These are phyloP conservation scores for Ganoderma multipileum DNA, from an alignment of 1,284 basidiomycete species.

Conservation along the genomic window DNA sequence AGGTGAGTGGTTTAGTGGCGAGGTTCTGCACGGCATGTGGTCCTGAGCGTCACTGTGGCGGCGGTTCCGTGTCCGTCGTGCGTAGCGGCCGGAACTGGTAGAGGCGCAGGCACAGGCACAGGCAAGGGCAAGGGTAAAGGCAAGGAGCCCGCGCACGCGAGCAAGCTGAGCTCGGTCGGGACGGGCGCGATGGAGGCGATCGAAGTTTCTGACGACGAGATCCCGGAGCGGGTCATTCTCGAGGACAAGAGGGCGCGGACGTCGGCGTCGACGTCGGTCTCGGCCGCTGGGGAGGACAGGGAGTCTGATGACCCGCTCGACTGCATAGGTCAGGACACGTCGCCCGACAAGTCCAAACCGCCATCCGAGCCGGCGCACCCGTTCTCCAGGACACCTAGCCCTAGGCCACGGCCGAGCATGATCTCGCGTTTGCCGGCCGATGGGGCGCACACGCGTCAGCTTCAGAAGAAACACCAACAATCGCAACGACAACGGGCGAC, in stretches of 20 bases:
- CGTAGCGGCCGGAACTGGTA: neutral
- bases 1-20: conserved; percentile 21
- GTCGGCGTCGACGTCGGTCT: neutral
- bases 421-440: conserved; percentile 16
- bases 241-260: neutral
- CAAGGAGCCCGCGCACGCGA: neutral
- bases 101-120: conserved; percentile 15
- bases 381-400: neutral
- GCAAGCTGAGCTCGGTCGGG: neutral
- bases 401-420: neutral
- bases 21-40: neutral
- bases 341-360: neutral
- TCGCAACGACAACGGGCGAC: neutral
- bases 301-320: conserved; percentile 22
- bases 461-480: neutral
- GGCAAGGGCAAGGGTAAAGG: conserved; percentile 14
- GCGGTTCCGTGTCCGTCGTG: neutral
- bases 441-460: conserved; percentile 11
- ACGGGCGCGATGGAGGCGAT: conserved; percentile 12
- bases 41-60: neutral
- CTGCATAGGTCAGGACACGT: neutral
- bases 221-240: conserved; percentile 1
- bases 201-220: conserved; percentile 13
- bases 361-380: neutral
- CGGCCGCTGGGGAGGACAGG: conserved; percentile 8